Base-by-base conservation (phyloP, 1,284 basidiomycete genomes). In the Kalmanozyma brasiliensis region DNA sequence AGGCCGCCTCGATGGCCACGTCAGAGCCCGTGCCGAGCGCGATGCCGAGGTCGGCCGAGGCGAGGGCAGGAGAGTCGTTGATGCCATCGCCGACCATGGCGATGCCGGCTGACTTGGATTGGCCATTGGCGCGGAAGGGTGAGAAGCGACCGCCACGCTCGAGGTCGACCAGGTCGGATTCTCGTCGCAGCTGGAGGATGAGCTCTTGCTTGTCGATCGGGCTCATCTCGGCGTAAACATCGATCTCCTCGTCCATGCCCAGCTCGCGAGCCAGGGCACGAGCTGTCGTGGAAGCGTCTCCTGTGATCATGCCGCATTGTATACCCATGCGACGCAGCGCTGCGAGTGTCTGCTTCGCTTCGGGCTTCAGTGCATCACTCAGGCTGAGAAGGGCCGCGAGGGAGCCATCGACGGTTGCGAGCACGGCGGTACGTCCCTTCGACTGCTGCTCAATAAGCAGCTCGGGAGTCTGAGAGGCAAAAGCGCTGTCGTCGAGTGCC, bases 21-120 rank as follows among this genome's bases (percentile, higher is more conserved):
- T 93, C 94, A 7, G 96, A 94, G 20, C 96, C 96, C 0, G 92
- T 92, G 17, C 92, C 93, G 1, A 99, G 87, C 0, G 96, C 96
- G 65, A 99, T 95, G 22, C 96, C 96, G 29, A 98, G 90, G 2
- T 93, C 92, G 0, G 95, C 92, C 2, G 91, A 92, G 16, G 95
- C 94, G 1, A 98, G 89, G 1, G 95, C 96, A 0, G 94, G 95
- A 0, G 94, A 95, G 82, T 99, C 96, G 83, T 99, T 98, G 84
- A 98, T 96, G 17, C 96, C 96, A 82, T 99, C 96, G 19, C 96
- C 96, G 44, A 99, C 93, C 93, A 94, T 79, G 19, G 79, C 78
- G 26, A 75, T 57, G 19, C 72, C 72, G 8, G 60, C 51, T 8
- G 48, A 56, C 30, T 58, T 59, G 16, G 57, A 49, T 17, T 56